Conservation (phyloP, 1,139 yeast species). For the Blastobotrys malaysiensis region DNA sequence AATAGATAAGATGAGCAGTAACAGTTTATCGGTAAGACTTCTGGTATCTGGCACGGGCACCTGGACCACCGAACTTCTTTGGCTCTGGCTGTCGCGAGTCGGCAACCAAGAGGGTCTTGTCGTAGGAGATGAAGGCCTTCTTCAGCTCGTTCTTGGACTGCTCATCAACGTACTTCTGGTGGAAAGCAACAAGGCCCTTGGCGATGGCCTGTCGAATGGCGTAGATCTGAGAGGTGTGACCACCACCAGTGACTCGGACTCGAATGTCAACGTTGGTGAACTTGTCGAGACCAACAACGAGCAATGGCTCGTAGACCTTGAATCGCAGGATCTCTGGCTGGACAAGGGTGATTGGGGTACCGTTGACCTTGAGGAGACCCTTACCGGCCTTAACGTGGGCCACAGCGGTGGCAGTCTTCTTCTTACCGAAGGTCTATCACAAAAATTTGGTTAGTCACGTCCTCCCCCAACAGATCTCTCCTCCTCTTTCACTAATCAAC, state of each 20-base stretch:
- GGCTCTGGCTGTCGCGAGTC: conserved; percentile 99
- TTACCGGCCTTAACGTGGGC: conserved; percentile 99
- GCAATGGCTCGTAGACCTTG: conserved; percentile 99
- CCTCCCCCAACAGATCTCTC: neutral
- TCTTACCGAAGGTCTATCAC: conserved; percentile 92
- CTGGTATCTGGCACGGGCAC: conserved; percentile 99
- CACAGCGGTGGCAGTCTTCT: conserved; percentile 99
- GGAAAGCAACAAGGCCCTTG: conserved; percentile 98
- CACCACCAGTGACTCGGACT: conserved; percentile 99
- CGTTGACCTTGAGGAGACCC: conserved; percentile 98
- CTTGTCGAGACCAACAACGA: conserved; percentile 97
- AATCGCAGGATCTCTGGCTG: conserved; percentile 98
- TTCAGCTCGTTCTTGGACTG: conserved; percentile 99
- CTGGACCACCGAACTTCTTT: conserved; percentile 99
- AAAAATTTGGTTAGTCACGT: neutral
- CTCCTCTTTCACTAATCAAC: neutral
- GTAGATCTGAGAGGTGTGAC: conserved; percentile 99
- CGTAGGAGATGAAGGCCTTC: conserved; percentile 96
- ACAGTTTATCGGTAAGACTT: conserved; percentile 94
- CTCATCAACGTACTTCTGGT: conserved; percentile 98
- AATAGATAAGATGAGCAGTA: neutral
- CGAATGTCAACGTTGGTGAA: conserved; percentile 98
- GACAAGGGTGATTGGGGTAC: conserved; percentile 97
- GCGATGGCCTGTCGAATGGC: conserved; percentile 99
- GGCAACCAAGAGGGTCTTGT: conserved; percentile 99